Base-by-base conservation (phyloP, 306 rosid species). In the Pyrus pyrifolia region DNA sequence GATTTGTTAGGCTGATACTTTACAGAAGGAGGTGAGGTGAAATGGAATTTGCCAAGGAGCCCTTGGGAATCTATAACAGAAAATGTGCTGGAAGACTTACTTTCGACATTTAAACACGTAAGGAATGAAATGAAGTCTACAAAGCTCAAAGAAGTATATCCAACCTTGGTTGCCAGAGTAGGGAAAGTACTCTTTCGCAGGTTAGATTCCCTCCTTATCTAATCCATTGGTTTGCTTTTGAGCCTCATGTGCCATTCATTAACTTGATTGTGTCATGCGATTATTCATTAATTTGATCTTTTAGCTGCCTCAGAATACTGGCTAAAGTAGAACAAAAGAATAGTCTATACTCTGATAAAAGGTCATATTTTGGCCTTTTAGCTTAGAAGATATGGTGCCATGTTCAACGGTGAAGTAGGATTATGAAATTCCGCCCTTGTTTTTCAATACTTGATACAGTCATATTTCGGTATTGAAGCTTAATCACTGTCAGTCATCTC, bases 161-260 rank as follows among this genome's bases (percentile, higher is more conserved):
- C 79, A 13, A 53, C 18, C 5, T 67, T 84, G 80, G 68, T 73
- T 58, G 88, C 87, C 35, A 81, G 83, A 81, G 38, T 85, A 69
- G 91, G 91, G 51, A 87, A 81, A 72, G 19, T 87, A 75, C 78
- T 80, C 22, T 85, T 87, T 71, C 81, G 67, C 61, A 73, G 82
- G 91, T 87, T 76, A 44, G 74, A 17, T 55, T 17, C 35, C 10
- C 68, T 64, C 44, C 13, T 67, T 23, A 5, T 38, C 33, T 38
- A 25, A 18, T 71, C 27, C 61, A 13, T 35, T 71, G 2, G 4
- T 21, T 22, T n/a, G 68, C 23, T 59, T 23, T 23, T 55, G 2
- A n/a, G 7, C 61, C 15, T 10, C 4, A 27, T 61, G 66, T 61
- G 35, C 35, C 33, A n/a, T 38, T 21, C 42, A 45, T 68, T 74